Evolutionary conservation across 768 basidiomycete species (phyloP), one percentile per base, ranked within the genome.

Genomic region (Melanogaster broomeanus): DNA sequence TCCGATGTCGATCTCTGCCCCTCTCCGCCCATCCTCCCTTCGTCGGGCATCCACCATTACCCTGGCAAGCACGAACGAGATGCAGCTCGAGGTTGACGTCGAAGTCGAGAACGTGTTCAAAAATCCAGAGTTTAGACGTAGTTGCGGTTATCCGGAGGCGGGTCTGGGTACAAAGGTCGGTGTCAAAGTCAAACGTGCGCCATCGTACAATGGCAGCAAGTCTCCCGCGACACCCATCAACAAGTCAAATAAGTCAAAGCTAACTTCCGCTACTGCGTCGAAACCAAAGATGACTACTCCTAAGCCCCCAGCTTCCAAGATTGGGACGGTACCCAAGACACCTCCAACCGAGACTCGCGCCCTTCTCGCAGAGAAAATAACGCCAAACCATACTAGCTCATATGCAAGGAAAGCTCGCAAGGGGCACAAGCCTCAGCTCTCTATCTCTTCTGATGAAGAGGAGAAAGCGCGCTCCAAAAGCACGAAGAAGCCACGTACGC

Each of bases 381-480:
- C 63, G 1, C 55, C 66, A 8, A 59, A 8, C 34, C 57, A 48
- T 21, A 42, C 46, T 35, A 42, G 39, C 24, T 34, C 48, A 9
- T 42, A 62, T 27, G 43, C 40, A 25, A 63, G 45, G 59, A 67
- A 70, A 49, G 11, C 52, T 41, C 49, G 65, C 65, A 76, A 62
- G 63, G 69, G 61, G 55, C 72, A 72, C 38, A 61, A 55, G 34
- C 68, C 73, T 41, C 75, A 40, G 75, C 71, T 63, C 71, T 81
- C 75, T 37, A 71, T 81, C 21, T 87, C 88, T 12, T 87, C 85
- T 18, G 88, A 90, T 60, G 88, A 90, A 56, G 88, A 90, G 61
- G 87, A 90, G 70, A 84, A 83, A 65, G 60, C 76, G 21, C 79
- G 87, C 33, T 77, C 74, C 35, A 75, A 74, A 55, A 75, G 74